These are phyloP conservation scores for Ceratobasidium sp. DNA, from an alignment of 1,284 basidiomycete species.

Conservation along the genomic window DNA sequence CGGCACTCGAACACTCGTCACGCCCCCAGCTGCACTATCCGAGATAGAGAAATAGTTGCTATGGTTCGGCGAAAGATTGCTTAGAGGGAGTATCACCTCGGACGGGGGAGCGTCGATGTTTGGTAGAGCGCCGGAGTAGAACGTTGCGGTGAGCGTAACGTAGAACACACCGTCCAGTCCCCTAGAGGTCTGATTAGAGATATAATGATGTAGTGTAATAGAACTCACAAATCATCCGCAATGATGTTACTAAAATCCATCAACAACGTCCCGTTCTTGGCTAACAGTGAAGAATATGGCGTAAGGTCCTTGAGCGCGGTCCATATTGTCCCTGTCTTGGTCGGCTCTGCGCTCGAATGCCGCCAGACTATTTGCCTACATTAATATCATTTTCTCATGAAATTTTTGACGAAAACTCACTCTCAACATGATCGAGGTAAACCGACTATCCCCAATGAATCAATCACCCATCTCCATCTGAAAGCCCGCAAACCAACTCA, in stretches of 20 bases:
- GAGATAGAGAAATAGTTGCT: slow-evolving; percentile 56
- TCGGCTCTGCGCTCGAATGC: slow-evolving; percentile 51
- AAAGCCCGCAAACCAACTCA: neutral
- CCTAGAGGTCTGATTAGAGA: slow-evolving; percentile 32
- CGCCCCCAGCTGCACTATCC: slow-evolving; percentile 35
- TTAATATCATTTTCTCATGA: neutral
- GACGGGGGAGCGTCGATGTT: slow-evolving; percentile 2
- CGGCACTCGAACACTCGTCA: slow-evolving; percentile 38
- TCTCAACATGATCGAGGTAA: slow-evolving; percentile 47
- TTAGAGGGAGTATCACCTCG: slow-evolving; percentile 47
- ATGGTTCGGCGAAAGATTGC: slow-evolving; percentile 53
- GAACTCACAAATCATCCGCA: slow-evolving; percentile 34
- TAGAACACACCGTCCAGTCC: slow-evolving; percentile 45
- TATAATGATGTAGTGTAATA: neutral
- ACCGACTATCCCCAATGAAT: slow-evolving; percentile 26
- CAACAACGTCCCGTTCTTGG: slow-evolving; percentile 44
- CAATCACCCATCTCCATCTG: neutral
- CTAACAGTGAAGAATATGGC: slow-evolving; percentile 46
- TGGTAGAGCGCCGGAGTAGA: slow-evolving; percentile 29
- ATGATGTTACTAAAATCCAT: slow-evolving; percentile 47
- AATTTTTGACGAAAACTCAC: neutral
- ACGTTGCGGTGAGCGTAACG: slow-evolving; percentile 46
- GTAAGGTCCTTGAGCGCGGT: slow-evolving; percentile 50
- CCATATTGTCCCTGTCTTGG: slow-evolving; percentile 50
- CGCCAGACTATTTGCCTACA: slow-evolving; percentile 49